phyloP scores from a whole-genome alignment of 345 rosid species.

The Hypericum androsaemum region DNA sequence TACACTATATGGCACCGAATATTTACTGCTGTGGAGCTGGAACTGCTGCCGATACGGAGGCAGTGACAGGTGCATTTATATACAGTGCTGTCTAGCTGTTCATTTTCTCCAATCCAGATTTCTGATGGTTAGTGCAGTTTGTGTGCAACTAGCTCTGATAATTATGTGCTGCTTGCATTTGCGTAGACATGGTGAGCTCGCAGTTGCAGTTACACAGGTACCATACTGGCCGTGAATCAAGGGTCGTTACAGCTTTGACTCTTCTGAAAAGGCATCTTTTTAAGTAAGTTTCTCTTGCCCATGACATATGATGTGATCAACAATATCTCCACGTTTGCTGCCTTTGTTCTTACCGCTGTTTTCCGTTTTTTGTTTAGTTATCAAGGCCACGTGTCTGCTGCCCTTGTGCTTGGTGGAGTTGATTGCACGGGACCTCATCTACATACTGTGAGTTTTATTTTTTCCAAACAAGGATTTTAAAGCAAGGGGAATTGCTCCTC shows the following conservation, averaged over 20 bases:
- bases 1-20: conserved; percentile 98
- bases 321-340: conserved; percentile 2
- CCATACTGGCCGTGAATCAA: conserved; percentile 68
- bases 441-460: conserved; percentile 51
- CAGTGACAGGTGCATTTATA: conserved; percentile 62
- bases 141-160: not conserved
- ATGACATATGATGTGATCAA: not conserved
- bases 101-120: too few relatives aligned
- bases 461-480: not conserved
- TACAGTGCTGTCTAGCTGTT: too few relatives aligned
- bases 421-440: conserved; percentile 76
- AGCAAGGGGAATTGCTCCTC: not conserved
- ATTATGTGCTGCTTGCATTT: conserved; percentile 3
- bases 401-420: conserved; percentile 87
- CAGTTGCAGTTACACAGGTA: conserved; percentile 71
- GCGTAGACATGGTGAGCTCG: conserved; percentile 73
- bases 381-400: conserved; percentile 71
- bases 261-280: conserved; percentile 76
- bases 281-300: conserved; percentile 30
- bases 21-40: conserved; percentile 97
- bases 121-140: too few relatives aligned
- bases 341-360: conserved; percentile 15
- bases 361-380: conserved; percentile 32
- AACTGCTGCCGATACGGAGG: conserved; percentile 97
- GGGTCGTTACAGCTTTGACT: conserved; percentile 73